phyloP scores from a whole-genome alignment of 2,329 filamentous ascomycete genomes.

The Aspergillus udagawae region DNA sequence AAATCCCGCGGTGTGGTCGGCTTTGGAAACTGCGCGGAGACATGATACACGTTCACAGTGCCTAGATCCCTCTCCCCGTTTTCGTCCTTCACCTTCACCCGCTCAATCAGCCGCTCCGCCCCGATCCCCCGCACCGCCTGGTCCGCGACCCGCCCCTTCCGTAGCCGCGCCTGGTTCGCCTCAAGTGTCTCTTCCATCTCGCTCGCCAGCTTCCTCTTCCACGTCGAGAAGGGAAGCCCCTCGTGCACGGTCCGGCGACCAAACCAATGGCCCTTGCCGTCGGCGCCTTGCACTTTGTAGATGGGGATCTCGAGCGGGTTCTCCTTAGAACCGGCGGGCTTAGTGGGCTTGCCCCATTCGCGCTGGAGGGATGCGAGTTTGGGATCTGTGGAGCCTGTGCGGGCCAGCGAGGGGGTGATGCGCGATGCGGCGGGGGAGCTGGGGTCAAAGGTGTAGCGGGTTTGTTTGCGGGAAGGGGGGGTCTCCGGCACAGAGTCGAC shows the following conservation, averaged over 20 bases:
- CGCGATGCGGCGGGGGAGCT: conserved; percentile 48
- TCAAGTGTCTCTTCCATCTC: conserved; percentile 79
- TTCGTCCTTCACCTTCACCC: conserved; percentile 52
- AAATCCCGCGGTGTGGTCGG: conserved; percentile 88
- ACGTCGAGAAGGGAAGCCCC: conserved; percentile 70
- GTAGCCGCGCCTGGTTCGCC: conserved; percentile 64
- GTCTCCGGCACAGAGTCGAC: conserved; percentile 70
- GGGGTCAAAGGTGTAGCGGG: conserved; percentile 13
- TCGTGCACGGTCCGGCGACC: conserved; percentile 78
- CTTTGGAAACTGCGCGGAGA: conserved; percentile 85
- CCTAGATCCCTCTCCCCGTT: conserved; percentile 18
- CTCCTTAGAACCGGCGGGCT: conserved; percentile 57
- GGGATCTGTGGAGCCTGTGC: conserved; percentile 47
- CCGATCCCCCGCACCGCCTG: conserved; percentile 81
- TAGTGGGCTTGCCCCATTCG: conserved; percentile 78
- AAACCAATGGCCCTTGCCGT: conserved; percentile 87
- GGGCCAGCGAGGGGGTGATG: conserved; percentile 50
- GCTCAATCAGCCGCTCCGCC: conserved; percentile 70
- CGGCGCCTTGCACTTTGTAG: conserved; percentile 74
- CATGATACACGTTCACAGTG: conserved; percentile 63
- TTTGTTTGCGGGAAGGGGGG: neutral
- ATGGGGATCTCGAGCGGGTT: conserved; percentile 74
- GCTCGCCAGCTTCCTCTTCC: conserved; percentile 69
- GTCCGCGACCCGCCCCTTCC: conserved; percentile 62
- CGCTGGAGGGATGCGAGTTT: conserved; percentile 63